Percentiles rank a stretch among this genome's conserved stretches.
phyloP scores from a whole-genome alignment of 352 stramenopile genomes.

The Pythium brassicae region DNA sequence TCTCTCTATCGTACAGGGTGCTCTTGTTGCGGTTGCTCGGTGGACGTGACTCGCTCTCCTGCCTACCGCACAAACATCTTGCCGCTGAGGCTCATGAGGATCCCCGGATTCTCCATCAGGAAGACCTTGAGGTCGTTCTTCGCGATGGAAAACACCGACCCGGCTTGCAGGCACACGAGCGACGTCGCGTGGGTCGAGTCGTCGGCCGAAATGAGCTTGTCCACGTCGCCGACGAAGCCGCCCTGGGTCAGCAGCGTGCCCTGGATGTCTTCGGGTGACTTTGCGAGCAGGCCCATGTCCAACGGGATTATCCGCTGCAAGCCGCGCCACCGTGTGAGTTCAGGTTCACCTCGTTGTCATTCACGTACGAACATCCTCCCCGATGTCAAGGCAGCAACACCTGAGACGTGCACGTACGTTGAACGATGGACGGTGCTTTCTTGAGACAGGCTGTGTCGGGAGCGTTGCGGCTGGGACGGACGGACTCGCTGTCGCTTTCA shows the following conservation, averaged over 20 bases:
- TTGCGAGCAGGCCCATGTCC: constrained; percentile 46
- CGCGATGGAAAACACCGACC: constrained; percentile 54
- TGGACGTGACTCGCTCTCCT: no score
- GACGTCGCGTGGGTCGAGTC: constrained; percentile 53
- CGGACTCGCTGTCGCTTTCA: constrained; percentile 18
- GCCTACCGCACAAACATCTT: constrained; percentile 42
- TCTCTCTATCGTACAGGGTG: no score
- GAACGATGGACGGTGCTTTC: constrained; percentile 39
- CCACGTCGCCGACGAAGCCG: constrained; percentile 65
- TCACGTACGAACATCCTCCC: constrained; percentile 4
- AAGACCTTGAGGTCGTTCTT: constrained; percentile 72
- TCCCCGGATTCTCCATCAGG: constrained; percentile 66
- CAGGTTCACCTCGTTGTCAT: constrained; percentile 20
- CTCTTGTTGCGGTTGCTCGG: no score
- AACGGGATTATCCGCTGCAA: constrained; percentile 50
- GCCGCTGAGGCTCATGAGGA: constrained; percentile 69
- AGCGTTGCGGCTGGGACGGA: constrained; percentile 8
- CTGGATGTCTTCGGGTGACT: constrained; percentile 25
- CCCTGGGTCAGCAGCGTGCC: constrained; percentile 48
- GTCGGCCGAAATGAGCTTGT: constrained; percentile 53
- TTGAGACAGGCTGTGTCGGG: constrained; percentile 17
- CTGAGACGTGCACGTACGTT: constrained; percentile 36
- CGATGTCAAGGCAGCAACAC: not conserved
- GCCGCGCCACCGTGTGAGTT: not conserved
- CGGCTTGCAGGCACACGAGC: constrained; percentile 47